These are phyloP conservation scores for Amanita molliuscula DNA, from an alignment of 768 basidiomycete species.

Conservation along the genomic window DNA sequence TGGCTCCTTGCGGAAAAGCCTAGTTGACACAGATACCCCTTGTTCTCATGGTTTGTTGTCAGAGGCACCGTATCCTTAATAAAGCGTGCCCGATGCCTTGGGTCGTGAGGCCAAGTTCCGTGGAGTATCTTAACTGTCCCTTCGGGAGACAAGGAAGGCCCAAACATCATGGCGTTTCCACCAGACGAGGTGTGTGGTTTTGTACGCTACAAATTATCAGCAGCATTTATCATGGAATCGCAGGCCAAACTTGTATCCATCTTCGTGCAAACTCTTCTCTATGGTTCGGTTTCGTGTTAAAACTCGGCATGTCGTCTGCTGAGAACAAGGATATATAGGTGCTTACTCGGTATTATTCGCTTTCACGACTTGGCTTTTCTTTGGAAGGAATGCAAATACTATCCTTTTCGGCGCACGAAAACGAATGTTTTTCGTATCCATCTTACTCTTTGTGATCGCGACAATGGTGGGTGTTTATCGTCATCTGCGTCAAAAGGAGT, in stretches of 20 bases:
- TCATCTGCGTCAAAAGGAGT: neutral
- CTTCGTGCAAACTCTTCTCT: constrained; percentile 17
- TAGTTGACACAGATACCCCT: neutral
- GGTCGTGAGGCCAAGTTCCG: neutral
- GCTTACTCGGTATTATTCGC: constrained; percentile 17
- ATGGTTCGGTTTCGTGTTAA: constrained; percentile 10
- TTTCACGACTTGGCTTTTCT: constrained; percentile 16
- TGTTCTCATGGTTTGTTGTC: neutral
- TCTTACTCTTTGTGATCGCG: constrained; percentile 19
- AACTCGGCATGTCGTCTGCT: neutral
- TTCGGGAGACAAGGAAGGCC: neutral
- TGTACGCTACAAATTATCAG: neutral
- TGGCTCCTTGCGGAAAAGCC: neutral
- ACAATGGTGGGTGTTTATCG: constrained; percentile 14
- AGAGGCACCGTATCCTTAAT: neutral
- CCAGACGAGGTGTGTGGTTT: constrained; percentile 7
- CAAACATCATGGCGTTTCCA: constrained; percentile 8
- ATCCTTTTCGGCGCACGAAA: constrained; percentile 12
- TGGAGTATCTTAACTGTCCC: neutral
- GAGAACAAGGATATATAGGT: constrained; percentile 7
- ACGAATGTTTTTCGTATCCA: constrained; percentile 17
- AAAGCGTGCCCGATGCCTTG: neutral
- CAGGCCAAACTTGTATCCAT: constrained; percentile 16
- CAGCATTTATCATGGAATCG: neutral
- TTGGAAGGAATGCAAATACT: constrained; percentile 11